Base-by-base conservation (phyloP, 176 grass and related monocot genomes). In the Carex scoparia region DNA sequence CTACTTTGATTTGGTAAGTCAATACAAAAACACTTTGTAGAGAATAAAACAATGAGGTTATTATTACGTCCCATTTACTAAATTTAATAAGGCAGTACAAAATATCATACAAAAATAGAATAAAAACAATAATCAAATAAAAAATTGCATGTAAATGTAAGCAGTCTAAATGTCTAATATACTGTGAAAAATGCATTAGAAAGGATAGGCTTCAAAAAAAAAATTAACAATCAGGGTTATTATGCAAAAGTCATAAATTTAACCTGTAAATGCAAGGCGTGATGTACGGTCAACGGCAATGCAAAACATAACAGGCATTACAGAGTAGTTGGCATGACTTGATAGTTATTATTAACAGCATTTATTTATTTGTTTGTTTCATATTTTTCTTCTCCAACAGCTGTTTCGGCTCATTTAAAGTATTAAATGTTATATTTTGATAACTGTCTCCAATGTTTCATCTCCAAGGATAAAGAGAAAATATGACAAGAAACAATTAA, bases 281-380 rank as follows among this genome's bases (percentile, higher is more conserved):
- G 58, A 44, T 33, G 64, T 46, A 81, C 62, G 46, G 62, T 83
- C 80, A 83, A 65, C 80, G 11, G 14, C 37, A 60, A 32, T 61
- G 37, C 33, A 77, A 77, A 32, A 32, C 49, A 55, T 56, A 49
- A 80, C 79, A 81, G 32, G 15, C 14, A 62, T 49, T 74, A 72
- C 60, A 82, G 60, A 65, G 38, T 62, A 32, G 61, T 27, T 63
- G 80, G 61, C 62, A 68, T 67, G 49, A 65, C 37, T 31, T 68
- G 55, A 54, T 64, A 51, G 38, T 38, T 1, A 42, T 7, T 48
- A n/a, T 67, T 82, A 82, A 68, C 42, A 83, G 12, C 64, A 66
- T 68, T 68, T 83, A 83, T 68, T 83, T 83, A 82, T 82, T 60
- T 81, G 7, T 81, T 61, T 63, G 23, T 83, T 28, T 81, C 38